Conservation (phyloP, 306 rosid genomes). For the Neltuma alba region DNA sequence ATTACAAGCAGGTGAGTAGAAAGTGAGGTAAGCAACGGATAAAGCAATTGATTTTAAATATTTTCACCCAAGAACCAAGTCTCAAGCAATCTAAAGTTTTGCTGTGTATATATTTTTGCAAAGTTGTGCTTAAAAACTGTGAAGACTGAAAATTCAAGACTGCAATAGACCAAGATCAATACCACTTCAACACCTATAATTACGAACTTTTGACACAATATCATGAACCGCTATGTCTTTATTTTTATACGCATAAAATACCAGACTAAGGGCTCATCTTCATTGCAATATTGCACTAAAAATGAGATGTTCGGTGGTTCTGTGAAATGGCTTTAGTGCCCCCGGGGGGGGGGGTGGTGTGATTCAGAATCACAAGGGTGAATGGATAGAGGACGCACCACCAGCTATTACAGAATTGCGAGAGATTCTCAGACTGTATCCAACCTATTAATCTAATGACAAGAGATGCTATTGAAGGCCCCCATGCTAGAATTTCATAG, state of each 20-base stretch:
- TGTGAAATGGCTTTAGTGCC: background rate
- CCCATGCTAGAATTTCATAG: too few relatives aligned
- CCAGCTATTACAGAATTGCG: too few relatives aligned
- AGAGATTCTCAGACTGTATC: too few relatives aligned
- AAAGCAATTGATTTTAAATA: constrained; percentile 20
- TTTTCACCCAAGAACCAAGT: constrained; percentile 22
- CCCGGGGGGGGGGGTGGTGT: background rate
- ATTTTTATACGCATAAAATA: background rate
- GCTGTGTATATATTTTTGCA: background rate
- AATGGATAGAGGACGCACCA: too few relatives aligned
- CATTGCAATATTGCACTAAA: background rate
- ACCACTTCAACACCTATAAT: background rate
- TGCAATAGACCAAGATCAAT: constrained; percentile 25
- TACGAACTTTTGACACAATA: constrained; percentile 16
- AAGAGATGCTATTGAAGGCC: too few relatives aligned
- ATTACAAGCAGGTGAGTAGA: constrained; percentile 28
- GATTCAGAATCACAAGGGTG: background rate
- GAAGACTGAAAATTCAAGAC: constrained; percentile 11
- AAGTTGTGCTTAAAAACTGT: constrained; percentile 11
- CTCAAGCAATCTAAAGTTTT: constrained; percentile 20
- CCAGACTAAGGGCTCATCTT: background rate
- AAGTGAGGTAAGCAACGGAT: constrained; percentile 13
- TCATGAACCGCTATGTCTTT: constrained; percentile 7
- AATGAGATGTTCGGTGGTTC: background rate
- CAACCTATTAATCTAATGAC: too few relatives aligned